These are phyloP conservation scores for Microbotryomycetes sp. DNA, from an alignment of 1,284 basidiomycete genomes.

Conservation along the genomic window DNA sequence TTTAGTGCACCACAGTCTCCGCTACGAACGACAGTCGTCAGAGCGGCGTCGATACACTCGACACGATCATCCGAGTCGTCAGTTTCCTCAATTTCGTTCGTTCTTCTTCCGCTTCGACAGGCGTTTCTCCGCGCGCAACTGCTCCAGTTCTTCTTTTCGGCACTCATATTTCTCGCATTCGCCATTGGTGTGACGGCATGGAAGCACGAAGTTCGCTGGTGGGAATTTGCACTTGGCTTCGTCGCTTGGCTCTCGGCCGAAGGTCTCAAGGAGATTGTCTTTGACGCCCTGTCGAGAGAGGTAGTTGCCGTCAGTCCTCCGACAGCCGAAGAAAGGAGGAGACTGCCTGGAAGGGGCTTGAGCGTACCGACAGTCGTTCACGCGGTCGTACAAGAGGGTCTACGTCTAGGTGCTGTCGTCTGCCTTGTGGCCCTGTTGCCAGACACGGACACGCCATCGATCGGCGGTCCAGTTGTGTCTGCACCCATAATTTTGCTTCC, in stretches of 20 bases:
- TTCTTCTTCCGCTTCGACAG: constrained; percentile 10
- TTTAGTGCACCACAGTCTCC: neutral
- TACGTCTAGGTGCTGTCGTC: constrained; percentile 24
- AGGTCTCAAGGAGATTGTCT: constrained; percentile 16
- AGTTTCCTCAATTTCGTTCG: neutral
- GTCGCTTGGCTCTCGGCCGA: constrained; percentile 21
- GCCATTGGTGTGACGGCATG: constrained; percentile 11
- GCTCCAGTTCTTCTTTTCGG: constrained; percentile 14
- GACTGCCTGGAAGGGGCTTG: neutral
- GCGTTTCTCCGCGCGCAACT: constrained; percentile 17
- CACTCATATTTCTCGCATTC: constrained; percentile 16
- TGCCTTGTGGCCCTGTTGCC: constrained; percentile 25
- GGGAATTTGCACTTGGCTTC: constrained; percentile 17
- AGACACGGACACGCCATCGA: neutral
- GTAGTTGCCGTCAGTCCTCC: neutral
- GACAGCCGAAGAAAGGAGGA: neutral
- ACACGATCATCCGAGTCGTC: neutral
- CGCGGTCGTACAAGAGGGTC: constrained; percentile 20
- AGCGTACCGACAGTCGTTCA: constrained; percentile 21
- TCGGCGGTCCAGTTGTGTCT: neutral
- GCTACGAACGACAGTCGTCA: neutral
- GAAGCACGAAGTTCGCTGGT: constrained; percentile 14
- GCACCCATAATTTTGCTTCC: neutral
- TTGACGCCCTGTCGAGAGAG: constrained; percentile 17
- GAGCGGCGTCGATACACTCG: neutral